Base-by-base conservation (phyloP, 78 protist genomes). In the Protostelium mycophagum region DNA sequence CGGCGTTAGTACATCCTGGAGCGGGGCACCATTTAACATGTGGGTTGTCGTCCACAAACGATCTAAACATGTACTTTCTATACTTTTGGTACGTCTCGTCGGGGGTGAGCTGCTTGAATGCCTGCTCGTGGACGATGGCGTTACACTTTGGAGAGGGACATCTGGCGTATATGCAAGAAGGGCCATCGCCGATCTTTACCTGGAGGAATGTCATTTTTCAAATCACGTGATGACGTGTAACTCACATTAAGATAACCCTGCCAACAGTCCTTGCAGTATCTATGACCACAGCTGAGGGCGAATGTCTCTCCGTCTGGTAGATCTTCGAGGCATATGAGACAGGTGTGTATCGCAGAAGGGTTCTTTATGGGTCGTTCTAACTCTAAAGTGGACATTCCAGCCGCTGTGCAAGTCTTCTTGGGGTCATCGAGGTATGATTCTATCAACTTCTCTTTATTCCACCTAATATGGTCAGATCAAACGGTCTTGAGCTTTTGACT, bases 131-230 rank as follows among this genome's bases (percentile, higher is more conserved):
- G 25, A 90, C 93, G 34, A 36, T 38, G 1, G 88, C 92, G 35
- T 89, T 84, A 39, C 95, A 93, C 34, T 93, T 93, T n/a, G 95
- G 95, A 38, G 91, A 88, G 28, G 95, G 95, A 37, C 95, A 93
- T 31, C 37, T 63, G 28, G 93, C 35, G 37, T 85, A 86, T n/a
- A 90, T 86, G 38, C 91, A 89, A 35, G 91, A 90, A 1, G 95
- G 90, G 28, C 95, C 95, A 35, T 90, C 93, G 1, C 88, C 38
- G 83, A 93, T 35, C 34, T 90, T 93, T 0, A 37, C 84, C 91
- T 86, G 73, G 73, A 51, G 73, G 16, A 51, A 51, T 5, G 16
- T 5, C 16, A 1, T n/a, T 10, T 1, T 84, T 23, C 36, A 28
- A 10, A 84, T n/a, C 36, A 34, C 86, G 86, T 84, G 37, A 34